Conservation (phyloP, 345 rosid species). For the Eucalyptus camaldulensis region DNA sequence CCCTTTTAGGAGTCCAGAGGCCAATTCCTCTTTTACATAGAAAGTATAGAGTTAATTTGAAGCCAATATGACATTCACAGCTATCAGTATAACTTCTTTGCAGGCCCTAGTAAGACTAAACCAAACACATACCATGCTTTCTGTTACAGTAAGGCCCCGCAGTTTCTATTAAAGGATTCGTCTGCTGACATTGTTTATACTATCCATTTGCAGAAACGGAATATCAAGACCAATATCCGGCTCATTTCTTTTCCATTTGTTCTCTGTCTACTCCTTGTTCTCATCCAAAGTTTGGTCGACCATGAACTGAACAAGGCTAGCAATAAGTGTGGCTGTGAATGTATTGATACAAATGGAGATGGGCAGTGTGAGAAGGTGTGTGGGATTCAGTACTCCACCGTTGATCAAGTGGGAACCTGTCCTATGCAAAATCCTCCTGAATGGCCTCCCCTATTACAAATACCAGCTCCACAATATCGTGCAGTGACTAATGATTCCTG, state of each 20-base stretch:
- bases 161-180: background rate
- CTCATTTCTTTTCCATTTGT: constrained; percentile 59
- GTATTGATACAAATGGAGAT: constrained; percentile 24
- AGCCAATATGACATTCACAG: background rate
- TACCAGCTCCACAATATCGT: constrained; percentile 53
- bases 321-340: constrained; percentile 47
- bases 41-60: background rate
- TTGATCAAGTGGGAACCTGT: constrained; percentile 37
- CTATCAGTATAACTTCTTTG: background rate
- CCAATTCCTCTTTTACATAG: background rate
- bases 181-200: background rate
- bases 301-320: background rate
- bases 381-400: constrained; percentile 43
- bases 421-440: constrained; percentile 38
- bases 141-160: background rate
- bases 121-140: background rate
- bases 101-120: background rate
- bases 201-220: constrained; percentile 44
- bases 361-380: constrained; percentile 43
- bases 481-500: constrained; percentile 61
- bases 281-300: constrained; percentile 35
- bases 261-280: constrained; percentile 45
- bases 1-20: background rate
- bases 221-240: constrained; percentile 48
- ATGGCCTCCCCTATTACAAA: constrained; percentile 75